Conservation (phyloP, 192 early-diverging fungal species). For the Backusella psychrophila region DNA sequence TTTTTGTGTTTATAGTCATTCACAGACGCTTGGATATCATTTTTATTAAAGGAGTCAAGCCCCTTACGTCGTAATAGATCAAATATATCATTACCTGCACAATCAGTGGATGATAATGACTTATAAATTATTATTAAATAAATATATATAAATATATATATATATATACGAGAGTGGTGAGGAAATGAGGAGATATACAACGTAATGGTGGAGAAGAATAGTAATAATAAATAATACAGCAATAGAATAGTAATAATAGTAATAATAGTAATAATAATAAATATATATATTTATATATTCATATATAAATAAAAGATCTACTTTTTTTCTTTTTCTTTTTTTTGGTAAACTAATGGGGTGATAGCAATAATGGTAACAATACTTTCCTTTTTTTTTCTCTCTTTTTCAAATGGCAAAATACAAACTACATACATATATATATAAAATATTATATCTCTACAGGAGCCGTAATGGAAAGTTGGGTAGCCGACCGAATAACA, state of each 20-base stretch:
- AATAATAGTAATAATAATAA: neutral
- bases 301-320: neutral
- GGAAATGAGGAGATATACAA: neutral
- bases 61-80: conserved; percentile 14
- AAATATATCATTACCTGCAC: neutral
- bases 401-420: neutral
- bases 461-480: conserved; percentile 28
- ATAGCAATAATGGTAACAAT: neutral
- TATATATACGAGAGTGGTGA: neutral
- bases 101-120: conserved; percentile 1
- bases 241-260: neutral
- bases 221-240: neutral
- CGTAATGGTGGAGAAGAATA: neutral
- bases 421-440: neutral
- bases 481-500: conserved; percentile 32
- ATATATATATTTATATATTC: neutral
- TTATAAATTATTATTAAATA: neutral
- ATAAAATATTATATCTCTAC: conserved; percentile 27
- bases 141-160: neutral
- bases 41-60: conserved; percentile 67
- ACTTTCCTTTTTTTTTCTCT: no score
- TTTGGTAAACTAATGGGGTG: neutral
- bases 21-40: conserved; percentile 80
- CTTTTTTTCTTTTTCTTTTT: neutral
- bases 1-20: conserved; percentile 54